Conservation (phyloP, 2,329 filamentous ascomycete genomes). For the Stagonosporopsis chrysanthemi region DNA sequence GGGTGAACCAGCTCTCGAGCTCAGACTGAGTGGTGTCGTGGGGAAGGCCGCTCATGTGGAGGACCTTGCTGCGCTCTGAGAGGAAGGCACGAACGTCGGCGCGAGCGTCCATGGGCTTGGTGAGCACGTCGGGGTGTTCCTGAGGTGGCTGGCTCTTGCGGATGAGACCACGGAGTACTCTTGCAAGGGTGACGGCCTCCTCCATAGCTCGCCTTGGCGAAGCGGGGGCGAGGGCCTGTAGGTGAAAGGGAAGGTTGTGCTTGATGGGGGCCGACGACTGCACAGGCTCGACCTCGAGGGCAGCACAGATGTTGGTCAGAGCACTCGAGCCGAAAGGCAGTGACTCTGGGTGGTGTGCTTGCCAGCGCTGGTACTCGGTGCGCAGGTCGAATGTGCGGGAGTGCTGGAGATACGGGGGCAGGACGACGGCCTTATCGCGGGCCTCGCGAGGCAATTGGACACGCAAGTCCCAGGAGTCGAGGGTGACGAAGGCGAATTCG, state of each 20-base stretch:
- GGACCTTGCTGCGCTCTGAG: constrained; percentile 94
- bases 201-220: constrained; percentile 97
- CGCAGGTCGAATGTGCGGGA: constrained; percentile 96
- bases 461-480: constrained; percentile 97
- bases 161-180: constrained; percentile 90
- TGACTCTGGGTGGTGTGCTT: constrained; percentile 97
- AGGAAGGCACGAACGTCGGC: constrained; percentile 96
- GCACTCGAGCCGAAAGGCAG: constrained; percentile 95
- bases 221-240: constrained; percentile 93
- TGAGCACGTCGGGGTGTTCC: constrained; percentile 93
- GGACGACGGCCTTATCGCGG: constrained; percentile 95
- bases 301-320: constrained; percentile 96
- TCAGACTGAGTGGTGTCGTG: constrained; percentile 99
- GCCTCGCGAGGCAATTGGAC: constrained; percentile 97
- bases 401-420: constrained; percentile 96
- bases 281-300: constrained; percentile 95
- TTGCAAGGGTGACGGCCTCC: constrained; percentile 91
- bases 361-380: constrained; percentile 98
- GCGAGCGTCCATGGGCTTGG: constrained; percentile 93
- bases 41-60: constrained; percentile 96
- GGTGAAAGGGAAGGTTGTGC: constrained; percentile 96
- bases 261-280: constrained; percentile 98
- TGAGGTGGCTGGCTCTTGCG: constrained; percentile 94
- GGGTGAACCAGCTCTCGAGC: constrained; percentile 98
- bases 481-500: constrained; percentile 97